Percentiles rank a stretch among this genome's conserved stretches.
These are phyloP conservation scores for Ophiostoma sp. DNA, from an alignment of 2,329 filamentous ascomycete species.

Conservation along the genomic window DNA sequence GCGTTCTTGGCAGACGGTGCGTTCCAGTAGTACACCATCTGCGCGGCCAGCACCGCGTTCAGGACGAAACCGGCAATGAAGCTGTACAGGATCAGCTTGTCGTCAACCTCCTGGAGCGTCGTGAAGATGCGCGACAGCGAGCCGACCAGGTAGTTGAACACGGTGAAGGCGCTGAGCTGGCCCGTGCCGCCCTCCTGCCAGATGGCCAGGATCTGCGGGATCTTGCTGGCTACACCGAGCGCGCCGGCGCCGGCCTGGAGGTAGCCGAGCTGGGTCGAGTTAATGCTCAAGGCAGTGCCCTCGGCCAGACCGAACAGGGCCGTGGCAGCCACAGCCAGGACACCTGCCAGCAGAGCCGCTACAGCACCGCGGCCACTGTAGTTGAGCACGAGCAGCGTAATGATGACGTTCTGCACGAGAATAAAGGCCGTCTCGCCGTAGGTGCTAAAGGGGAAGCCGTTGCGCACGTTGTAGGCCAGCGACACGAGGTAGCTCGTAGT, in stretches of 20 bases:
- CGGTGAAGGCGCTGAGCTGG: conserved; percentile 93
- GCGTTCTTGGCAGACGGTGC: conserved; percentile 37
- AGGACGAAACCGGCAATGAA: conserved; percentile 90
- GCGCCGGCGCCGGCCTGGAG: conserved; percentile 83
- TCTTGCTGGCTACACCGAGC: conserved; percentile 83
- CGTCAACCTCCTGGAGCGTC: conserved; percentile 94
- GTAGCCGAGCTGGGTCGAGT: conserved; percentile 69
- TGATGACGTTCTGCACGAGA: conserved; percentile 86
- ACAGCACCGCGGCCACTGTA: conserved; percentile 69
- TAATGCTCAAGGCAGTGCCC: conserved; percentile 56
- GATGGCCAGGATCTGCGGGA: conserved; percentile 89
- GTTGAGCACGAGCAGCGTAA: conserved; percentile 81
- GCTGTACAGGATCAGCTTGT: conserved; percentile 92
- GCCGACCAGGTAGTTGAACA: conserved; percentile 96
- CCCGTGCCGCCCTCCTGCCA: conserved; percentile 85
- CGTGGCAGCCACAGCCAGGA: conserved; percentile 67
- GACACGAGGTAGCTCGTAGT: conserved; percentile 84
- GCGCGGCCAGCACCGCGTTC: conserved; percentile 79
- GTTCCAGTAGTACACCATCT: conserved; percentile 99
- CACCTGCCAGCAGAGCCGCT: conserved; percentile 77
- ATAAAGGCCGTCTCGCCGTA: conserved; percentile 95
- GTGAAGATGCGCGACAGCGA: conserved; percentile 96
- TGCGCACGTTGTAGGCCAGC: conserved; percentile 88
- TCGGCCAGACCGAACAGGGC: conserved; percentile 58
- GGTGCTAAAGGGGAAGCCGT: conserved; percentile 92